phyloP scores from a whole-genome alignment of 2,329 filamentous ascomycete genomes.

The Penicillium capsulatum region DNA sequence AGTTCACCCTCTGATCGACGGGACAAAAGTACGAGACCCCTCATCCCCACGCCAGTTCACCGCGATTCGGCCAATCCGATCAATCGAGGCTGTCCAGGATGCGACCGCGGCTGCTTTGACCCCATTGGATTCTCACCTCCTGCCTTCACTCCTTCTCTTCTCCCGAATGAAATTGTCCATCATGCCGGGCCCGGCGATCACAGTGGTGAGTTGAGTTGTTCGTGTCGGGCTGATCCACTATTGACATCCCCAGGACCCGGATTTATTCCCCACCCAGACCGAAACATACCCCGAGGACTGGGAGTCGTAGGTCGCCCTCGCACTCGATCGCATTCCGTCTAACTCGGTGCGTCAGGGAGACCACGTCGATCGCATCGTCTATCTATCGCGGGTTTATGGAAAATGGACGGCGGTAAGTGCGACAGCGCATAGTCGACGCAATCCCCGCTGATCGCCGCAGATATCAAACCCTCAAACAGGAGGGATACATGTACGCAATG shows the following conservation, averaged over 20 bases:
- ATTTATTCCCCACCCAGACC: neutral
- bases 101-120: no score
- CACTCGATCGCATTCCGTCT: neutral
- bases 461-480: conserved; percentile 18
- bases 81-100: no score
- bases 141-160: no score
- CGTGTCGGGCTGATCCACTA: neutral
- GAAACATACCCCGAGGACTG: neutral
- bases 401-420: conserved; percentile 19
- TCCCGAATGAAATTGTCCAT: neutral
- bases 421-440: neutral
- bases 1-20: no score
- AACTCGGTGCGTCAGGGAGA: conserved; percentile 10
- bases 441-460: conserved; percentile 3
- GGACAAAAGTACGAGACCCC: no score
- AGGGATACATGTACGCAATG: conserved; percentile 15
- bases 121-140: no score
- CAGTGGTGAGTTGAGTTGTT: neutral
- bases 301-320: conserved; percentile 1
- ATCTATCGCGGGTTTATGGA: conserved; percentile 19
- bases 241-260: neutral
- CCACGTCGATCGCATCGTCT: conserved; percentile 20
- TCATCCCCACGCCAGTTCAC: no score
- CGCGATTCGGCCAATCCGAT: no score
- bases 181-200: neutral